These are phyloP conservation scores for Psidium friedrichsthalianum DNA, from an alignment of 345 rosid species.

Conservation along the genomic window DNA sequence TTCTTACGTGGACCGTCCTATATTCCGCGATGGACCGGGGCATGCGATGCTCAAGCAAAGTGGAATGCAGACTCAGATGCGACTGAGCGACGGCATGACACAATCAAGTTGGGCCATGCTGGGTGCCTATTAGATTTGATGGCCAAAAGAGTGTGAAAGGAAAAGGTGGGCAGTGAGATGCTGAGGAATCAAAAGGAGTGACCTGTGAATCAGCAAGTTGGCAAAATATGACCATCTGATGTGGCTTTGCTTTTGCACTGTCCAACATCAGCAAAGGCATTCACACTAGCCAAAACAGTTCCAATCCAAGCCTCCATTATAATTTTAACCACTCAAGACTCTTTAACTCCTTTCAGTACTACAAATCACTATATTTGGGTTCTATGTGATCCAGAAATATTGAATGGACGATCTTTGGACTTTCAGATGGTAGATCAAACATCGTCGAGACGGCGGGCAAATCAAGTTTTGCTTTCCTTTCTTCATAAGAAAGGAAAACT, in stretches of 20 bases:
- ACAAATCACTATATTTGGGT: background rate
- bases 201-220: background rate
- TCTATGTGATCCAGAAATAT: background rate
- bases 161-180: background rate
- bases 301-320: background rate
- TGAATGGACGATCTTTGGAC: background rate
- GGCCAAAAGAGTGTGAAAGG: background rate
- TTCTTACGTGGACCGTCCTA: constrained; percentile 17
- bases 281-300: background rate
- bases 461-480: background rate
- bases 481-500: background rate
- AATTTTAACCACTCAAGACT: background rate
- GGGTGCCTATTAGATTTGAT: background rate
- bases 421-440: background rate
- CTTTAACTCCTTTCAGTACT: background rate
- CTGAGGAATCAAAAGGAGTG: background rate
- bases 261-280: background rate
- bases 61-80: constrained; percentile 53
- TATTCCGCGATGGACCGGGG: constrained; percentile 15
- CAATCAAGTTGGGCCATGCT: background rate
- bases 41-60: constrained; percentile 33
- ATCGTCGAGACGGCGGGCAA: background rate
- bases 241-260: background rate
- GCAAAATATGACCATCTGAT: background rate
- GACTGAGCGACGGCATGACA: constrained; percentile 14